Base-by-base conservation (phyloP, 2,329 filamentous ascomycete species). In the Penicillium crustosum region DNA sequence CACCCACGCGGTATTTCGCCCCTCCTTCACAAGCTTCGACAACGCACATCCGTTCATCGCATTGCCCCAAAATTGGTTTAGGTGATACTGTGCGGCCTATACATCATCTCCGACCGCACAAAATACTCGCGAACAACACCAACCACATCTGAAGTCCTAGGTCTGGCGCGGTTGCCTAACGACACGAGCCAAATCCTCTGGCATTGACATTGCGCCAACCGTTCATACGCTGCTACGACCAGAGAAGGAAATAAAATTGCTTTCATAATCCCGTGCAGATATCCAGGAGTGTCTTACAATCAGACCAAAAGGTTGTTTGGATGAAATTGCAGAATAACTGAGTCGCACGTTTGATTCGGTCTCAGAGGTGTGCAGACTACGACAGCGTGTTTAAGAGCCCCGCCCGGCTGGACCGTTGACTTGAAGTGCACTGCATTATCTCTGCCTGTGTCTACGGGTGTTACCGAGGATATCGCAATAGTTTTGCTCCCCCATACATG, bases 21-120 rank as follows among this genome's bases (percentile, higher is more conserved):
- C 48, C 57, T 52, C 45, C 33, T 43, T 50, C 49, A 42, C 43
- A 49, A 57, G 33, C 49, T 59, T 52, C 53, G n/a, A 44, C 54
- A 29, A 35, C 49, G 29, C 43, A 25, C 47, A 45, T 10, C 21
- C 31, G 9, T 38, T 33, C n/a, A 27, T 59, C 54, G 49, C 57
- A 53, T 48, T 44, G 31, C 48, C 31, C 25, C 21, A 5, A 25
- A 27, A 36, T 31, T 23, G 2, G 10, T 35, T 41, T 23, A 41
- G 47, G 47, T n/a, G 31, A 44, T 31, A 31, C 21, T 35, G 10
- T 23, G n/a, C 7, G 13, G n/a, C 21, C 27, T n/a, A 13, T 3
- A 15, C 35, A 15, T n/a, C 1, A 47, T 23, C 5, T 4, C 7
- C 6, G 33, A 10, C n/a, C 33, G 33, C 19, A 19, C 10, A 10